Evolutionary conservation across 108 stramenopile genomes (phyloP), one percentile per base, ranked within the genome.

Genomic region (Cyclotella baltica): DNA sequence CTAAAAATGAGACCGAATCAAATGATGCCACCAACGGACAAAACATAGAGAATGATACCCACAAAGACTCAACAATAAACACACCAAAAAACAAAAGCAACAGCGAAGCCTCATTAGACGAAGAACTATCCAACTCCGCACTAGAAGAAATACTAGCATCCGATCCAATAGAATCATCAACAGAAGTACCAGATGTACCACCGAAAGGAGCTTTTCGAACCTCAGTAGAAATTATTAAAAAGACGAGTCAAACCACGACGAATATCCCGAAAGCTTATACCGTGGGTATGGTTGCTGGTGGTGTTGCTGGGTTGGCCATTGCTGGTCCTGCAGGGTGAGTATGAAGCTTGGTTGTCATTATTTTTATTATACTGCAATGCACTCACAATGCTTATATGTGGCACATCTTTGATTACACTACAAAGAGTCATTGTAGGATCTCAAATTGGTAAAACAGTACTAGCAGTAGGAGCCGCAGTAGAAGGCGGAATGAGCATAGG

Each of bases 401-500:
- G n/a, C 40, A 43, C 8, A 43, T 43, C 40, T 43, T 13, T 13
- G 13, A 43, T 11, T 43, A 43, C 40, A 43, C 40, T 43, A 43
- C 13, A 13, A 11, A 43, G 40, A 43, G 40, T 43, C 40, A 13
- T 43, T 16, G 64, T 87, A 28, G 86, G 85, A 23, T 56, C 67
- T n/a, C 84, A 87, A 73, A 68, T 83, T 22, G 86, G 89, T 5
- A 82, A 81, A 28, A 78, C 85, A 37, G 75, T 73, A 31, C 67
- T 88, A 22, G 76, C 81, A 31, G 62, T 86, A 15, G 87, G 89
- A 31, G 83, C 89, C 22, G 58, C 87, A 0, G 62, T 90, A 20
- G 88, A 93, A 72, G 89, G 94, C 15, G 80, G 87, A 0, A 67
- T 95, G 31, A 83, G 85, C 16, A 68, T 90, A 10, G 86, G 87